Evolutionary conservation across 345 rosid genomes (phyloP).

Genomic region (Melaleuca alternifolia): DNA sequence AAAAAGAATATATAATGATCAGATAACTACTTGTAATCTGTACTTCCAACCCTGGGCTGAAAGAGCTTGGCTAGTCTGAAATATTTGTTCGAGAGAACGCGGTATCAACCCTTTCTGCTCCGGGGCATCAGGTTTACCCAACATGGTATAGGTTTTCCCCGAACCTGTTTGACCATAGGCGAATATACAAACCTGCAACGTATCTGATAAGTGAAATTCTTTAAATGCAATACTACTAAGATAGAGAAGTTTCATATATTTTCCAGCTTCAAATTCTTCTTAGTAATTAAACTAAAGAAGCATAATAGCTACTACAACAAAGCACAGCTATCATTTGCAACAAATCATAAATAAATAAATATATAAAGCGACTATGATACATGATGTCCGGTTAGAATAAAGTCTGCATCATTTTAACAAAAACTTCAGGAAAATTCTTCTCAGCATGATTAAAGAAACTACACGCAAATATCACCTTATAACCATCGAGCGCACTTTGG

Average conservation of each 20-base stretch:
- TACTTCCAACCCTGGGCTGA: constrained; percentile 87
- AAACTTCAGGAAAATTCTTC: not conserved
- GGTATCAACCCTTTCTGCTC: constrained; percentile 88
- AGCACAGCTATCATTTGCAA: not conserved
- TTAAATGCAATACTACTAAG: not conserved
- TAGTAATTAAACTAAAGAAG: not conserved
- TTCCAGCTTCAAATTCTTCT: not conserved
- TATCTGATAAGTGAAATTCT: not conserved
- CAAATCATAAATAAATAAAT: not conserved
- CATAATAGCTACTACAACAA: not conserved
- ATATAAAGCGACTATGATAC: not conserved
- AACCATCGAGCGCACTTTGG: constrained; percentile 97
- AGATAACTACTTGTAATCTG: constrained; percentile 66
- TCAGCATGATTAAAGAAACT: not conserved
- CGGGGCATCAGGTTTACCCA: constrained; percentile 74
- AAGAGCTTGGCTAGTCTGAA: constrained; percentile 65
- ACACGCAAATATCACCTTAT: constrained; percentile 42
- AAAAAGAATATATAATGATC: not conserved
- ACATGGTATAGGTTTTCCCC: constrained; percentile 97
- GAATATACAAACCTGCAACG: constrained; percentile 82
- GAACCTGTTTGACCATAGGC: constrained; percentile 99
- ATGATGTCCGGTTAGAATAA: not conserved
- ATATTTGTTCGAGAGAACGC: constrained; percentile 82
- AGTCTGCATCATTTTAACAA: not conserved
- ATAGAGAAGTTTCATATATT: not conserved